Evolutionary conservation across 306 rosid genomes (phyloP), one percentile per base, ranked within the genome.

Genomic region (Ochetophila trinervis): DNA sequence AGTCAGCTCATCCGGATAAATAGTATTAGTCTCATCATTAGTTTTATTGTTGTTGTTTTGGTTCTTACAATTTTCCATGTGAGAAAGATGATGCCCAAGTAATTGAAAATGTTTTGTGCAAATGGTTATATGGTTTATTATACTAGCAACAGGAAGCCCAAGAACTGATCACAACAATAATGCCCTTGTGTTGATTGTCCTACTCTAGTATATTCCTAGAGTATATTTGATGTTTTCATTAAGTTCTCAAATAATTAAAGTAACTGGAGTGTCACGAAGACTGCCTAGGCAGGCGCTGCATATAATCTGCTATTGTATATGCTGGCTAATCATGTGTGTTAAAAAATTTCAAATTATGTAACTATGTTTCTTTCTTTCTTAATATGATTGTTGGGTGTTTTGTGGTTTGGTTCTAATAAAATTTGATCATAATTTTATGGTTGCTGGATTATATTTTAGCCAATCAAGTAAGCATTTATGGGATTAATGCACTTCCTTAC

Each of bases 251-350:
- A 78, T 93, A 75, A 80, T 93, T 63, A 93, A 88, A 80, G 99
- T 97, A 74, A 89, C 96, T 37, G 99, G 99, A 78, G 83, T 90
- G 97, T 93, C 55, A 93, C 97, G n/a, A 93, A 90, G 79, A 93
- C 97, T 70, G 99, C 99, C 51, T 93, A 96, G 96, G 99, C 97
- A 32, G 99, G 99, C 52, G 99, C 99, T 59, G 99, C 99, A 16
- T 93, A 93, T 77, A 93, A 93, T 81, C 87, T 93, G 55, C 78
- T 93, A 65, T 74, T 93, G 50, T 93, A 84, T 72, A 93, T 93
- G 97, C 63, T 93, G 87, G 99, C 99, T 77, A 93, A 97, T 83
- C 99, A 93, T 77, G 99, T 93, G 75, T n/a, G n/a, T n/a, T n/a
- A n/a, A n/a, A n/a, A n/a, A n/a, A n/a, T n/a, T n/a, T n/a, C n/a